A percentile compares a stretch with the other conserved stretches of the same genome.
These are phyloP conservation scores for Colletotrichum salicis DNA, from an alignment of 2,329 filamentous ascomycete genomes.

Conservation along the genomic window DNA sequence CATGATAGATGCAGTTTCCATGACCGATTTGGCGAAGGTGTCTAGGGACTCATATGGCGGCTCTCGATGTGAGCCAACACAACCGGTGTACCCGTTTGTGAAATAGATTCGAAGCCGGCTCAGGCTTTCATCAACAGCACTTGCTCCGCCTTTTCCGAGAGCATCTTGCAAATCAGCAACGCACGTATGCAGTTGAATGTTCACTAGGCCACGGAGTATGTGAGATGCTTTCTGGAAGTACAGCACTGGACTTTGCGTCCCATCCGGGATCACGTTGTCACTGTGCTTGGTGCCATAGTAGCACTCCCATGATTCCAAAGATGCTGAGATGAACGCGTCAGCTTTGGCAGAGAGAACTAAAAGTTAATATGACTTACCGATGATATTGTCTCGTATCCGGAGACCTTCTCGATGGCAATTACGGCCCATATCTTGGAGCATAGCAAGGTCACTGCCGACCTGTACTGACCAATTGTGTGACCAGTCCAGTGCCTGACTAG, in stretches of 20 bases:
- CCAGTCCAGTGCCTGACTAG: slow-evolving; percentile 15
- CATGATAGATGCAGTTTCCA: neutral
- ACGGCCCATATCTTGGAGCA: too few relatives aligned
- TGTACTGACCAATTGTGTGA: slow-evolving; percentile 12
- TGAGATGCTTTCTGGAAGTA: slow-evolving; percentile 5
- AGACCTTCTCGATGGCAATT: neutral
- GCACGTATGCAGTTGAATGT: slow-evolving; percentile 8
- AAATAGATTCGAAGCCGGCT: neutral
- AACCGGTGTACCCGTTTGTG: neutral
- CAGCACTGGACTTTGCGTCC: neutral
- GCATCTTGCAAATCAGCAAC: slow-evolving; percentile 19
- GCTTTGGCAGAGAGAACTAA: too few relatives aligned
- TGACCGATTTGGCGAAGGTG: neutral
- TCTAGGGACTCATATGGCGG: neutral
- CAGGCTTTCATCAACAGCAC: neutral
- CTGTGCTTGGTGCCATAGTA: neutral
- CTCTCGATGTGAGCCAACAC: neutral
- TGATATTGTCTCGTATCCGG: neutral
- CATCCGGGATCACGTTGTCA: neutral
- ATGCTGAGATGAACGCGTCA: neutral
- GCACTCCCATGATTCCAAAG: neutral
- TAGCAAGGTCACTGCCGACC: neutral
- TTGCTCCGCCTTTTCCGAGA: neutral
- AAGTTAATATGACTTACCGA: neutral
- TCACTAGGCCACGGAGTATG: neutral